Conservation (phyloP, 805 yeast species). For the Dipodascopsis tothii region DNA sequence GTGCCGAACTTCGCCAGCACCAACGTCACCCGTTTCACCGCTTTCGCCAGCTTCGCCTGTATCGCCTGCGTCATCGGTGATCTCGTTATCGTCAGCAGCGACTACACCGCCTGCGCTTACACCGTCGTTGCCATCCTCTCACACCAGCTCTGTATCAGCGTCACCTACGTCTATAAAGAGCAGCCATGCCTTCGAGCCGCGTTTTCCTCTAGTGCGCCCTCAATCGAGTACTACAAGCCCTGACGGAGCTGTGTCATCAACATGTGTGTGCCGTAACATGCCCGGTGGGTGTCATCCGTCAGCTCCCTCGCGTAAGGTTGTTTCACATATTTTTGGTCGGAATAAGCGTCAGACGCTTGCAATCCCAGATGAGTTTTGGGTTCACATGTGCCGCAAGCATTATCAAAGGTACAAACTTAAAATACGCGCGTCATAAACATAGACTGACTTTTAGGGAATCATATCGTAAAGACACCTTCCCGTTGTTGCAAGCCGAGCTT, state of each 20-base stretch:
- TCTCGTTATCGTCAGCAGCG: too few relatives aligned
- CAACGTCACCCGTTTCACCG: too few relatives aligned
- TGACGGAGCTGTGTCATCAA: too few relatives aligned
- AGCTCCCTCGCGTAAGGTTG: conserved; percentile 20
- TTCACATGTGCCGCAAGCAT: conserved; percentile 18
- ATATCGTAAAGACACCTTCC: conserved; percentile 16
- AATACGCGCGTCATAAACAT: not conserved
- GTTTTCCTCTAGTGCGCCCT: not conserved
- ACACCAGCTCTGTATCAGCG: too few relatives aligned
- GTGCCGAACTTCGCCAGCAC: too few relatives aligned
- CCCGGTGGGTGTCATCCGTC: conserved; percentile 6
- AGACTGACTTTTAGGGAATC: conserved; percentile 7
- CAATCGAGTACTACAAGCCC: too few relatives aligned
- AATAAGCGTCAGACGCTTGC: conserved; percentile 23
- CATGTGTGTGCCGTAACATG: not conserved
- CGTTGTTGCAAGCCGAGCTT: conserved; percentile 14
- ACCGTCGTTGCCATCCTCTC: too few relatives aligned
- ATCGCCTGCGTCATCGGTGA: too few relatives aligned
- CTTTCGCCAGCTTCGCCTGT: too few relatives aligned
- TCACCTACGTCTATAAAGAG: too few relatives aligned
- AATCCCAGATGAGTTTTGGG: conserved; percentile 17
- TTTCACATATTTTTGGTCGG: conserved; percentile 22
- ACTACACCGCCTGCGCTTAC: too few relatives aligned
- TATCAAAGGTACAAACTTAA: conserved; percentile 11
- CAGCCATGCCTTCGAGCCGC: too few relatives aligned